phyloP scores from a whole-genome alignment of 257 asterid species.

The Jacaranda copaia region DNA sequence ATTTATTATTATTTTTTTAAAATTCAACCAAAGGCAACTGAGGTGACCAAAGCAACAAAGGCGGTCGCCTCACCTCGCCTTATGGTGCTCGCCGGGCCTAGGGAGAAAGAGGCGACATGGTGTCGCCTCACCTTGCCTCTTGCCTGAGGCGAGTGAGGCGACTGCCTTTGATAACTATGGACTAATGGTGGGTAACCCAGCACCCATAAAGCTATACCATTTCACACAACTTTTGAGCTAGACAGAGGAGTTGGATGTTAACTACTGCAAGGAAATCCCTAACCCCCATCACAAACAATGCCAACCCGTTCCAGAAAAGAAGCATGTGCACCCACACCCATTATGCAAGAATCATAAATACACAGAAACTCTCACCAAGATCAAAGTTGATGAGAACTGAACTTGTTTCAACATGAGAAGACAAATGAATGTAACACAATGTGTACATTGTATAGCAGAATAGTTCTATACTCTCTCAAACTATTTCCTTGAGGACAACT shows the following conservation, averaged over 20 bases:
- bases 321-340: background rate
- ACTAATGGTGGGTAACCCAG: background rate
- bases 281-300: background rate
- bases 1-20: no score
- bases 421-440: background rate
- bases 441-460: background rate
- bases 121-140: no score
- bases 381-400: background rate
- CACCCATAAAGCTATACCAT: background rate
- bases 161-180: no score
- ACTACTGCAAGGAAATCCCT: background rate
- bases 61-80: no score
- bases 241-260: constrained; percentile 9
- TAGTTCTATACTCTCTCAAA: background rate
- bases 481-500: background rate
- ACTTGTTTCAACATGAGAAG: constrained; percentile 15
- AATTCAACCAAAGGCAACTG: no score
- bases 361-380: background rate
- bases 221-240: constrained; percentile 9
- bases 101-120: no score
- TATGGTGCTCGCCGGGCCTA: no score
- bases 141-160: no score
- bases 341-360: background rate
- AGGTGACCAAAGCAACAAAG: no score
- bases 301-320: background rate